Conservation (phyloP, 805 yeast genomes). For the Ogataea methanolica region DNA sequence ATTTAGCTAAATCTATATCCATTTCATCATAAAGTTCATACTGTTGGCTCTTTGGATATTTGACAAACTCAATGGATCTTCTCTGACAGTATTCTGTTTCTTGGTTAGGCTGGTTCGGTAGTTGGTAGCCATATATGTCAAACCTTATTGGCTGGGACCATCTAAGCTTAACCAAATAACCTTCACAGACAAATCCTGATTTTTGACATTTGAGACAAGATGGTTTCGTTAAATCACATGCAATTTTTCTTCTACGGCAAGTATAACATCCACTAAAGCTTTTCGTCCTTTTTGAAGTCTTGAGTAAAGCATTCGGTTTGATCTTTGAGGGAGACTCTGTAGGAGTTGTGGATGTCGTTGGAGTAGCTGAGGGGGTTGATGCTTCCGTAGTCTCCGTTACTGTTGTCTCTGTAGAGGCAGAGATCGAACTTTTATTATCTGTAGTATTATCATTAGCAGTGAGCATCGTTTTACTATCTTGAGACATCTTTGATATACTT, state of each 20-base stretch:
- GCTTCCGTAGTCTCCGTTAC: neutral
- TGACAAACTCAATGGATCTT: conserved; percentile 68
- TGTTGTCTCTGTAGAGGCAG: neutral
- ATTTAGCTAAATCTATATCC: conserved; percentile 59
- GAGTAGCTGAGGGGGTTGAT: neutral
- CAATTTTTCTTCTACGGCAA: conserved; percentile 73
- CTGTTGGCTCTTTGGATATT: conserved; percentile 52
- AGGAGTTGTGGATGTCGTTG: neutral
- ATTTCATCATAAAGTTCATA: conserved; percentile 78
- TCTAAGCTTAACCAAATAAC: conserved; percentile 74
- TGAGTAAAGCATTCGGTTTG: neutral
- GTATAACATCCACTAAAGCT: conserved; percentile 89
- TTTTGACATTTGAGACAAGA: conserved; percentile 66
- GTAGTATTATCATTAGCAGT: too few species aligned
- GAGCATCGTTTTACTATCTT: too few species aligned
- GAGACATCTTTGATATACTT: too few species aligned
- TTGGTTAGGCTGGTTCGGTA: conserved; percentile 28
- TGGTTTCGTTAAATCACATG: conserved; percentile 74
- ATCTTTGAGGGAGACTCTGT: neutral
- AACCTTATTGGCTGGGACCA: conserved; percentile 65
- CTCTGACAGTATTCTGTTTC: conserved; percentile 58
- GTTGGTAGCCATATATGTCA: conserved; percentile 40
- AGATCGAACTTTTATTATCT: neutral
- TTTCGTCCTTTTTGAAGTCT: conserved; percentile 43
- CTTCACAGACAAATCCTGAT: conserved; percentile 68